phyloP scores from a whole-genome alignment of 805 yeast genomes.

The Kodamaea laetipori region DNA sequence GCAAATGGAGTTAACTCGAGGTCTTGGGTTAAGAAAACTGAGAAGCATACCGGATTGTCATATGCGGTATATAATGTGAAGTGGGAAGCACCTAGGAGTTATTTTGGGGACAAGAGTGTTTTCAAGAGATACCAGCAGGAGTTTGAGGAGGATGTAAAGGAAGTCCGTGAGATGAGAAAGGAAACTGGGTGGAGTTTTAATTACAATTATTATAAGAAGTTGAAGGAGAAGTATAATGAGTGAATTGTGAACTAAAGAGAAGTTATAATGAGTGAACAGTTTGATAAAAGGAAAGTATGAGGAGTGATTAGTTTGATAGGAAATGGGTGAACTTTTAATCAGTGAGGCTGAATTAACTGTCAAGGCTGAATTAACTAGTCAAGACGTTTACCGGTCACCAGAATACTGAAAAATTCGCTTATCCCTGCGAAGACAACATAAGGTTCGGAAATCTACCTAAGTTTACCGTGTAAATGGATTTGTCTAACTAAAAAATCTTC shows the following conservation, averaged over 20 bases:
- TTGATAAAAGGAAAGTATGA: too few relatives aligned
- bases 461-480: too few relatives aligned
- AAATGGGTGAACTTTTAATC: too few relatives aligned
- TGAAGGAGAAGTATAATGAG: constrained; percentile 26
- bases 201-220: constrained; percentile 26
- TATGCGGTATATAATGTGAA: constrained; percentile 58
- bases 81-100: constrained; percentile 44
- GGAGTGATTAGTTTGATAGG: too few relatives aligned
- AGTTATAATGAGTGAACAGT: background rate
- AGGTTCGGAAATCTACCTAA: too few relatives aligned
- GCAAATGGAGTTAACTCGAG: constrained; percentile 75
- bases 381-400: too few relatives aligned
- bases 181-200: constrained; percentile 38
- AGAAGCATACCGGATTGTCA: constrained; percentile 78
- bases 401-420: too few relatives aligned
- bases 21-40: constrained; percentile 53
- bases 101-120: constrained; percentile 30
- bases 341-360: too few relatives aligned
- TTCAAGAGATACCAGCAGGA: constrained; percentile 34
- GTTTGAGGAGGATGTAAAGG: constrained; percentile 24
- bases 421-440: too few relatives aligned
- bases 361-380: too few relatives aligned
- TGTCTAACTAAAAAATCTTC: too few relatives aligned
- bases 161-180: constrained; percentile 13
- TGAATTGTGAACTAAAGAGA: background rate